phyloP scores from a whole-genome alignment of 257 asterid genomes.

The Catharanthus roseus region DNA sequence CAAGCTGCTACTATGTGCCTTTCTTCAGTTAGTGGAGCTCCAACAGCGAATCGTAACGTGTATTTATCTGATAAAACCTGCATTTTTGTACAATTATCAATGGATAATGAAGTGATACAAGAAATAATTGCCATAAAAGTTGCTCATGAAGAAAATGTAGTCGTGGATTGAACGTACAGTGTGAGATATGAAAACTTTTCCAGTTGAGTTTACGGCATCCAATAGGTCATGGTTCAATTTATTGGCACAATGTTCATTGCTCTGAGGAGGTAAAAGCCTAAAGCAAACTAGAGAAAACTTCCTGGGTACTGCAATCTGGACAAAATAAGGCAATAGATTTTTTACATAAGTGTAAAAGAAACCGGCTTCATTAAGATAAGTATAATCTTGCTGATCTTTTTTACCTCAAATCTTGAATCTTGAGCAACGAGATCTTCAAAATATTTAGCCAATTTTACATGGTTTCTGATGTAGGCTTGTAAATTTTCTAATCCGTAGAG shows the following conservation, averaged over 20 bases:
- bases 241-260: constrained; percentile 39
- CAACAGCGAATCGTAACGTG: constrained; percentile 60
- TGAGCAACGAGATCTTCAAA: constrained; percentile 69
- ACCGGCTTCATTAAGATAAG: not conserved
- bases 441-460: constrained; percentile 55
- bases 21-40: constrained; percentile 89
- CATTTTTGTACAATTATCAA: constrained; percentile 1
- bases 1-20: constrained; percentile 28
- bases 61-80: constrained; percentile 64
- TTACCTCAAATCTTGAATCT: constrained; percentile 91
- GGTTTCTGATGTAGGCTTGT: constrained; percentile 83
- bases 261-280: constrained; percentile 45
- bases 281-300: constrained; percentile 81
- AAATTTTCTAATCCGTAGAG: constrained; percentile 85
- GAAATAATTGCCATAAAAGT: too few relatives aligned
- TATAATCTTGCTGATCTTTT: not conserved
- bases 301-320: constrained; percentile 71
- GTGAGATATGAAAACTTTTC: constrained; percentile 79
- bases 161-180: constrained; percentile 45
- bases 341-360: not conserved
- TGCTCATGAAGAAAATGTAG: not conserved
- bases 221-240: constrained; percentile 57
- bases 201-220: constrained; percentile 76
- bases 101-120: too few relatives aligned
- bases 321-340: not conserved